Evolutionary conservation across 768 basidiomycete genomes (phyloP).

Genomic region (Rhodotorula diobovata): DNA sequence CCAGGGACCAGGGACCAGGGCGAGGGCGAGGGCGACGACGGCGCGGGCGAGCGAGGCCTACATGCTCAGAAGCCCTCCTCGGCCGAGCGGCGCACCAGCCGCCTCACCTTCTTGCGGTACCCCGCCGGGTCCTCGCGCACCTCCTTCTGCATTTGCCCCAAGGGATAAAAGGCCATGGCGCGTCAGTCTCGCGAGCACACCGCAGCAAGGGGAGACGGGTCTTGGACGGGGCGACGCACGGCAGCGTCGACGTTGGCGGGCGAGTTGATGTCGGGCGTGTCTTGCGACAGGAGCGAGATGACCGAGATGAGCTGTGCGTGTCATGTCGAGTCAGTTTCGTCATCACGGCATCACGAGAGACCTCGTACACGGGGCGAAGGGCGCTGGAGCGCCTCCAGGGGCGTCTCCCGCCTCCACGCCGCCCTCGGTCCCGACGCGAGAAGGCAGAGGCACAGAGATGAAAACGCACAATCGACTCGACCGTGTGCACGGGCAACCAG

Average conservation of each 20-base stretch:
- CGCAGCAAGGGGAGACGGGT: background rate
- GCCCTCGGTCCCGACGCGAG: background rate
- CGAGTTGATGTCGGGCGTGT: conserved; percentile 83
- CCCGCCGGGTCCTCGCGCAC: conserved; percentile 46
- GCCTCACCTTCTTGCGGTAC: conserved; percentile 94
- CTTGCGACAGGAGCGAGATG: conserved; percentile 88
- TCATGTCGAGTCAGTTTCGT: too few relatives aligned
- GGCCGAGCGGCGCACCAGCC: conserved; percentile 76
- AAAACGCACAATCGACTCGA: conserved; percentile 80
- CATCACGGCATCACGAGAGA: too few relatives aligned
- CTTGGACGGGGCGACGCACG: background rate
- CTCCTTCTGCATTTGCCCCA: conserved; percentile 54
- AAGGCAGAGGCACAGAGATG: background rate
- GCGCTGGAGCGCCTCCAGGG: too few relatives aligned
- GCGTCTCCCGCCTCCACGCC: too few relatives aligned
- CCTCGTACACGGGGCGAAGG: too few relatives aligned
- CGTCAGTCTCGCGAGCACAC: background rate
- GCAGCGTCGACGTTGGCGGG: conserved; percentile 97
- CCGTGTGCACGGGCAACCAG: conserved; percentile 95
- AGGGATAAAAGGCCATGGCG: background rate
- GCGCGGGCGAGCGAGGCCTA: too few relatives aligned
- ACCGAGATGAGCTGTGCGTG: conserved; percentile 76
- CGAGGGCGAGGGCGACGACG: background rate
- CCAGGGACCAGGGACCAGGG: too few relatives aligned
- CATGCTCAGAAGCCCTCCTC: conserved; percentile 63